These are phyloP conservation scores for Magnaporthales sp. DNA, from an alignment of 2,329 filamentous ascomycete genomes.

Conservation along the genomic window DNA sequence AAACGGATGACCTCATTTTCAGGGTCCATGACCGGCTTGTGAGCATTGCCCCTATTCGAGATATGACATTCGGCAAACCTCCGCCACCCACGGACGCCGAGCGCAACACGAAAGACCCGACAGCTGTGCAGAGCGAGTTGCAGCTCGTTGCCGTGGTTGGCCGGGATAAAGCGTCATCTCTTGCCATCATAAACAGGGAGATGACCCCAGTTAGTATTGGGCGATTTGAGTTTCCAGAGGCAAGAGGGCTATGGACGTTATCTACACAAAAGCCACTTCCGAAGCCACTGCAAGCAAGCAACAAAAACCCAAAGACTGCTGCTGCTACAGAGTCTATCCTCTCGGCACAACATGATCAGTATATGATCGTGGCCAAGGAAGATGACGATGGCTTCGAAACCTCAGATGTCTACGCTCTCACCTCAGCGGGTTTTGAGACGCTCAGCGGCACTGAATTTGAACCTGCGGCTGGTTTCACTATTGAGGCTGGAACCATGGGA, in stretches of 20 bases:
- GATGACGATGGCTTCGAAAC: slow-evolving; percentile 62
- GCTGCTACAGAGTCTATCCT: slow-evolving; percentile 45
- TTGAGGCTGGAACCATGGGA: slow-evolving; percentile 80
- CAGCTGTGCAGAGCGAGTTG: slow-evolving; percentile 44
- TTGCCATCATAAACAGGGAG: slow-evolving; percentile 70
- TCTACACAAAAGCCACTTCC: slow-evolving; percentile 58
- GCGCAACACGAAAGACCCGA: slow-evolving; percentile 26
- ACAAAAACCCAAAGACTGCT: slow-evolving; percentile 20
- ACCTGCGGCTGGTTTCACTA: slow-evolving; percentile 73
- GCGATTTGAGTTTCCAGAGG: slow-evolving; percentile 63
- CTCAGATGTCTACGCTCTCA: slow-evolving; percentile 69
- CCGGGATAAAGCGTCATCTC: slow-evolving; percentile 53
- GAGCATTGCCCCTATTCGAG: slow-evolving; percentile 72
- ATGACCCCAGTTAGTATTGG: slow-evolving; percentile 66
- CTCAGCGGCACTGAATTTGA: slow-evolving; percentile 86
- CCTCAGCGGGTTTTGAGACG: slow-evolving; percentile 64
- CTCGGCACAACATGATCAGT: slow-evolving; percentile 62
- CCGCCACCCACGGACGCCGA: slow-evolving; percentile 33
- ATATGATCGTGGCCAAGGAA: slow-evolving; percentile 73
- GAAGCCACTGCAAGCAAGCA: slow-evolving; percentile 44
- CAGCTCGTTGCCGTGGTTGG: slow-evolving; percentile 56
- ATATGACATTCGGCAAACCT: slow-evolving; percentile 60
- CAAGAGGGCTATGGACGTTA: slow-evolving; percentile 74
- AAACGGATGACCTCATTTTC: slow-evolving; percentile 61
- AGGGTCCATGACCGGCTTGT: slow-evolving; percentile 67